Percentiles rank a stretch among this genome's conserved stretches.
These are phyloP conservation scores for Globisporangium cederbergense DNA, from an alignment of 352 stramenopile species.

Conservation along the genomic window DNA sequence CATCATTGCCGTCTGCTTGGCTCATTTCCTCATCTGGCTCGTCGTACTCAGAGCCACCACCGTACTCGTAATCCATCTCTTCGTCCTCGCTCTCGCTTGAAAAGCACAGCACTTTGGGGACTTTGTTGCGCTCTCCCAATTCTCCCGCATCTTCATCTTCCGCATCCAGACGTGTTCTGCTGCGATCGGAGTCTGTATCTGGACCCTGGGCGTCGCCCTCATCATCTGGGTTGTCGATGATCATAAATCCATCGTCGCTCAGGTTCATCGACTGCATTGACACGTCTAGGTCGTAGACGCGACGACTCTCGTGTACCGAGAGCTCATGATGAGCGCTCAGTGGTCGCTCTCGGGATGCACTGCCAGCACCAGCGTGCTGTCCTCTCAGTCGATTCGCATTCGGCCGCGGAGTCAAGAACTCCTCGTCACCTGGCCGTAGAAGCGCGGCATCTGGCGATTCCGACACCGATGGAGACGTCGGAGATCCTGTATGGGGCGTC, in stretches of 20 bases:
- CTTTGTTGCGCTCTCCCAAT: constrained; percentile 24
- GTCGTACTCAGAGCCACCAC: constrained; percentile 3
- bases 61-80: constrained; percentile 20
- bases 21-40: constrained; percentile 11
- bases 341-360: not conserved
- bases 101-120: constrained; percentile 39
- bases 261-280: constrained; percentile 76
- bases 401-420: constrained; percentile 16
- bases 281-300: constrained; percentile 39
- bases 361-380: not conserved
- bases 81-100: constrained; percentile 39
- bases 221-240: constrained; percentile 6
- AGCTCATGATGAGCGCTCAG: constrained; percentile 4
- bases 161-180: constrained; percentile 13
- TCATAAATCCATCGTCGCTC: constrained; percentile 38
- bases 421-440: constrained; percentile 5
- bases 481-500: constrained; percentile 4
- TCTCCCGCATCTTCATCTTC: constrained; percentile 22
- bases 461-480: constrained; percentile 1
- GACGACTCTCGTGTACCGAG: constrained; percentile 5
- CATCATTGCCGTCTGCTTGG: not conserved
- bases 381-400: not conserved
- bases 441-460: constrained; percentile 4
- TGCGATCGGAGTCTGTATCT: not conserved
- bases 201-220: not conserved